Evolutionary conservation across 805 yeast species (phyloP).

Genomic region (Wickerhamiella kazuoi): DNA sequence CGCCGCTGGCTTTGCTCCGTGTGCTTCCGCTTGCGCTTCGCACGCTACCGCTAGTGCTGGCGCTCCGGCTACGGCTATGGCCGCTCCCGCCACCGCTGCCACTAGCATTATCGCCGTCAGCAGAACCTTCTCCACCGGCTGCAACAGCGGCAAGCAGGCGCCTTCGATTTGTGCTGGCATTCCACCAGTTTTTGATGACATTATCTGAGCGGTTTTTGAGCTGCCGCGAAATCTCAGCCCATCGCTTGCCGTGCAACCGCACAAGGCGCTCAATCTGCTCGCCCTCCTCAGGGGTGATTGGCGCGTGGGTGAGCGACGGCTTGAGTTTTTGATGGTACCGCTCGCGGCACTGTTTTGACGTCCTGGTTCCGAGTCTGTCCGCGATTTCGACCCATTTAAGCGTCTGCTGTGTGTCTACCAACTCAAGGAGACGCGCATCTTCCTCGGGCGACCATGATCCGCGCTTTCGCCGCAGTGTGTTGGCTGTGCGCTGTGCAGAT

Average conservation of each 20-base stretch:
- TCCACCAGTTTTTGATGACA: constrained; percentile 93
- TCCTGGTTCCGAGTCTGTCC: constrained; percentile 50
- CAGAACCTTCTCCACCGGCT: too few relatives aligned
- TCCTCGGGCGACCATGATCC: constrained; percentile 90
- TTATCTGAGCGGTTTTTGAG: constrained; percentile 77
- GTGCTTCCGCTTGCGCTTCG: too few relatives aligned
- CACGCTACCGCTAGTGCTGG: too few relatives aligned
- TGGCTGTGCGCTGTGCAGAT: too few relatives aligned
- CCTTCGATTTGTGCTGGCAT: constrained; percentile 77
- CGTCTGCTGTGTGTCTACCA: constrained; percentile 57
- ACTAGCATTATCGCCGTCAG: too few relatives aligned
- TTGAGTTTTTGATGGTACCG: constrained; percentile 82
- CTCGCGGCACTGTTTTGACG: constrained; percentile 85
- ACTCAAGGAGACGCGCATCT: constrained; percentile 51
- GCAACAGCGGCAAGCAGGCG: constrained; percentile 11
- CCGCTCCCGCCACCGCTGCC: too few relatives aligned
- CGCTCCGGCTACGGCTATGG: too few relatives aligned
- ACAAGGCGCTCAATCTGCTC: constrained; percentile 63
- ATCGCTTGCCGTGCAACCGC: constrained; percentile 60
- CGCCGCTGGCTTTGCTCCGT: too few relatives aligned
- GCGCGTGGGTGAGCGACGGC: constrained; percentile 64
- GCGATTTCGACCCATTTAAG: constrained; percentile 82
- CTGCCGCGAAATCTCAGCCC: constrained; percentile 90
- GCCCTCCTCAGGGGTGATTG: constrained; percentile 76
- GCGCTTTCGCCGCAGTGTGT: too few relatives aligned